Base-by-base conservation (phyloP, 2,329 filamentous ascomycete species). In the Neonectria magnoliae region DNA sequence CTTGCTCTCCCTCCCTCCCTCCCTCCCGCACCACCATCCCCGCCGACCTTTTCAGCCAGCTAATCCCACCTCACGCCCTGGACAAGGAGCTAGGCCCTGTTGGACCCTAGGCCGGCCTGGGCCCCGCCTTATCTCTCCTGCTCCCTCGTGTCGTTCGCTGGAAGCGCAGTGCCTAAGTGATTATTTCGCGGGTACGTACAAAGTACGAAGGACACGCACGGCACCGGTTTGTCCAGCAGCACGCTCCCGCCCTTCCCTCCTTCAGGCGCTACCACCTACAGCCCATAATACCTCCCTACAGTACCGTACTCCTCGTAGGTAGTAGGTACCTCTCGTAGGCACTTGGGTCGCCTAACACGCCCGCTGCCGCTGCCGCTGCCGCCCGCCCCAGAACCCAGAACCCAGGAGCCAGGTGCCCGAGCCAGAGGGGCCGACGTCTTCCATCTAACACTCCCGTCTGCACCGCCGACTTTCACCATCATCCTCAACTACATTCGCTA, bases 121-220 rank as follows among this genome's bases (percentile, higher is more conserved):
- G 48, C 36, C 48, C 29, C 48, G 48, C 48, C 48, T 51, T 51
- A 51, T 51, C 29, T 51, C 48, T 51, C 45, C 18, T 33, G 48
- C n/a, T n/a, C 29, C 18, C 11, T 14, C 29, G 18, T 42, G 29
- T 36, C 48, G 27, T 51, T 33, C 48, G 38, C n/a, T 42, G 38
- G 9, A 42, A 42, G n/a, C 9, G 38, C 38, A 42, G 38, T 42
- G 38, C 38, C 38, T 5, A 8, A 38, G 36, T n/a, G 36, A 38
- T n/a, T 42, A 11, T 18, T 42, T 18, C 38, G n/a, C 8, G 38
- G 38, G 38, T 42, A 42, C 38, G 10, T 42, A 9, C 16, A 2
- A 42, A 42, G 38, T 20, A 42, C 38, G 9, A 5, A 18, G 38
- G 8, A 20, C 38, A 10, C 38, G 38, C 18, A 16, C n/a, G 25